Base-by-base conservation (phyloP, 1,284 basidiomycete species). In the Anthracocystis setariae region DNA sequence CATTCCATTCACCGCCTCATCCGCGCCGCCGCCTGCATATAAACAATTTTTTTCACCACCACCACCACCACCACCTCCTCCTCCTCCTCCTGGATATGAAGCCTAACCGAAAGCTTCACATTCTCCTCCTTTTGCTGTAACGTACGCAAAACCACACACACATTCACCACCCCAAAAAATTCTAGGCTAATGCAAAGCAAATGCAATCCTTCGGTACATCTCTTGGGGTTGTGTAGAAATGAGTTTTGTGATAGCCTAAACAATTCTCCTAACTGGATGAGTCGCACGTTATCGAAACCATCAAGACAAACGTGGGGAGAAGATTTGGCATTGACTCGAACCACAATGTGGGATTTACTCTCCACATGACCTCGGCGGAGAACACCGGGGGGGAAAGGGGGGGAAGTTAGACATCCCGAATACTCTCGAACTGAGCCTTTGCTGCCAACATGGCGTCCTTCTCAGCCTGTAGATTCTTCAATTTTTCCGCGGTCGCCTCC, bases 391-490 rank as follows among this genome's bases (percentile, higher is more conserved):
- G n/a, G n/a, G n/a, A n/a, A n/a, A n/a, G n/a, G n/a, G n/a, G n/a
- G n/a, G n/a, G n/a, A n/a, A n/a, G n/a, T n/a, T n/a, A n/a, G n/a
- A n/a, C n/a, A n/a, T 65, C 68, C n/a, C 68, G 25, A 39, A 82
- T 77, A 21, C 51, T 64, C 63, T 77, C 76, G 51, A 82, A 82
- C 63, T 82, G 80, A 15, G 40, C 43, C 61, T 74, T 77, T 3
- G 79, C 80, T 9, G 48, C 55, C 15, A 59, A 35, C 44, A 82
- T 71, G 37, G 78, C 80, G 18, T 57, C 43, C 18, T 56, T 64
- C 51, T 82, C 80, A 2, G 72, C 73, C 48, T 76, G 42, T 18
- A 79, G 44, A 38, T 67, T 68, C 55, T 70, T 54, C 21, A 78
- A 38, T 40, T 73, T 77, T n/a, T 80, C 74, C 23, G 65, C 56